Evolutionary conservation across 306 rosid species (phyloP), one percentile per base, ranked within the genome.

Genomic region (Hippophae tibetana): DNA sequence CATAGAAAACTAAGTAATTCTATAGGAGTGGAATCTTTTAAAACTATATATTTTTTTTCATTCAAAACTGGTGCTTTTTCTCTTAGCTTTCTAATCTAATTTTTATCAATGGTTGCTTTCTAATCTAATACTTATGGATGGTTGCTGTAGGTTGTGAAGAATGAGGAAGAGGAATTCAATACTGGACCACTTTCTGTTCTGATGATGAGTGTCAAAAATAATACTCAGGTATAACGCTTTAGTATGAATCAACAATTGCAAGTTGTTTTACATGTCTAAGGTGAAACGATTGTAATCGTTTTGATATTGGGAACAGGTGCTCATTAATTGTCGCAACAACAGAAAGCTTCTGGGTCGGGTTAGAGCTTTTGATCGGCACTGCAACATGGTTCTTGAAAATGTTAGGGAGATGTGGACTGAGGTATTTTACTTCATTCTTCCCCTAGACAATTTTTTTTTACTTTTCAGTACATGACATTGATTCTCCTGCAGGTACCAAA

Each of bases 361-460:
- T 11, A 79, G 96, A 72, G 98, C 98, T 13, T 92, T 92, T 13
- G 98, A 92, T 55, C 72, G 98, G 67, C 98, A 87, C 71, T 92
- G 95, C 79, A 90, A 90, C 64, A 87, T 92, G 96, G 96, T 92
- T 67, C 84, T 92, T 57, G 98, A 92, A 68, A 92, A 92, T 79
- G 99, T 92, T 14, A 47, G 89, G 74, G 96, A 92, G 77, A 92
- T 92, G 96, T 92, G 98, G 98, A 92, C 98, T 3, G 98, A 92
- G 94, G 98, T 87, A 64, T 64, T 8, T 2, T 1, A 40, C 47
- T 9, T 8, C 40, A 13, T 57, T 4, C 9, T 18, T 7, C 27
- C 4, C 56, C 47, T 41, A 14, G 13, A 9, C 13, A 5, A 5
- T 0, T 3, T 0, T 41, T 47, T 47, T 2, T 1, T 46, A 10